Conservation (phyloP, 1,284 basidiomycete genomes). For the Sanguinoderma infundibulare region DNA sequence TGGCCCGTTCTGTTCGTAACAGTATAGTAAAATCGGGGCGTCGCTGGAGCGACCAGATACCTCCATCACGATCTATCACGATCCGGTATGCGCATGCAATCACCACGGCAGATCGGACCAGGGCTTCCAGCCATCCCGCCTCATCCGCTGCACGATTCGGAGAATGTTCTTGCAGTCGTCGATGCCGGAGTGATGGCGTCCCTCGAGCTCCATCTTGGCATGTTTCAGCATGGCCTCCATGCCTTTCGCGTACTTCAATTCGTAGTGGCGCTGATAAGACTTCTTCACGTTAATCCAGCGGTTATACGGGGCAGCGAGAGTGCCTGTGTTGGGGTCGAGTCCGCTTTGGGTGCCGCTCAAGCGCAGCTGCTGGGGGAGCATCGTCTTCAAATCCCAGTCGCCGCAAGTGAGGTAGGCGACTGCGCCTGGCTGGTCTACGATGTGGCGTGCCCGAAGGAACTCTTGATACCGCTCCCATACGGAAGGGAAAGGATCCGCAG, state of each 20-base stretch:
- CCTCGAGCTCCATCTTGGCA: constrained; percentile 36
- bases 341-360: constrained; percentile 26
- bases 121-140: constrained; percentile 34
- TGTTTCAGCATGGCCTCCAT: constrained; percentile 34
- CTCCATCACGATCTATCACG: too few relatives aligned
- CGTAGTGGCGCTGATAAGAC: constrained; percentile 29
- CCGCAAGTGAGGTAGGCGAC: constrained; percentile 39
- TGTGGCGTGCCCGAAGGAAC: constrained; percentile 29
- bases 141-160: constrained; percentile 37
- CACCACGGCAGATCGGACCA: constrained; percentile 16
- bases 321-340: constrained; percentile 22
- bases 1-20: background rate
- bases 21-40: background rate
- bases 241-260: constrained; percentile 25
- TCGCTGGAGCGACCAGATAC: background rate
- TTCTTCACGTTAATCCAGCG: constrained; percentile 39
- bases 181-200: constrained; percentile 46
- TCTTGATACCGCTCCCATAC: constrained; percentile 38
- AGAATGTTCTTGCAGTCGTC: constrained; percentile 46
- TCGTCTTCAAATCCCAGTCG: constrained; percentile 41
- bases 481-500: constrained; percentile 33
- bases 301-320: constrained; percentile 28
- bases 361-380: constrained; percentile 39
- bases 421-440: constrained; percentile 26
- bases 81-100: background rate